Conservation (phyloP, 257 asterid genomes). For the Nicotiana tomentosiformis region DNA sequence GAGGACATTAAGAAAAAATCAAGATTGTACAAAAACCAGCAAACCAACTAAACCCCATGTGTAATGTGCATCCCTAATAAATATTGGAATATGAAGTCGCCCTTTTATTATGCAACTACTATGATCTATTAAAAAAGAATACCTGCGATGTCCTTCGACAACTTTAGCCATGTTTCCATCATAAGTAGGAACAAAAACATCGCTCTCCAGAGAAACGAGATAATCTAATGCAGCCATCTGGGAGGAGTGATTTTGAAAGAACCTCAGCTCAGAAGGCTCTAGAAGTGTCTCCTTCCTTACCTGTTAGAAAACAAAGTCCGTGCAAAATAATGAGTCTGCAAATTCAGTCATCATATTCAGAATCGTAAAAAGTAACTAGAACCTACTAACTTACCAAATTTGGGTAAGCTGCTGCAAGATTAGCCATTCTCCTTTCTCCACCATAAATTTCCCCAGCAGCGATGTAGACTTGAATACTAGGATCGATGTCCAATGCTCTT, state of each 20-base stretch:
- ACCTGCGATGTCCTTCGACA: slow-evolving; percentile 45
- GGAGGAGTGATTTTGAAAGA: slow-evolving; percentile 30
- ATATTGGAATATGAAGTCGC: neutral
- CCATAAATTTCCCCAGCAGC: slow-evolving; percentile 39
- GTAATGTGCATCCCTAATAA: neutral
- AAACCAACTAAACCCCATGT: neutral
- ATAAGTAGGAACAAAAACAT: slow-evolving; percentile 34
- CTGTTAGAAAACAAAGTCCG: slow-evolving; percentile 7
- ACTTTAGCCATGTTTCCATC: slow-evolving; percentile 43
- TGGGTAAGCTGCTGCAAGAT: slow-evolving; percentile 22
- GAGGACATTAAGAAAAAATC: neutral
- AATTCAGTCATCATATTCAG: neutral
- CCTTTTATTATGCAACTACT: neutral
- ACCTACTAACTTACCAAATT: slow-evolving; percentile 16
- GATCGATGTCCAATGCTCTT: slow-evolving; percentile 24
- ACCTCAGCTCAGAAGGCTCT: slow-evolving; percentile 22
- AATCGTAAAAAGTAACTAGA: neutral
- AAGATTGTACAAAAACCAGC: neutral
- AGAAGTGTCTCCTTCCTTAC: slow-evolving; percentile 29
- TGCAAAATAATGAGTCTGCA: neutral
- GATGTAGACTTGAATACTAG: slow-evolving; percentile 24
- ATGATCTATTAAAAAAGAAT: neutral
- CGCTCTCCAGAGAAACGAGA: slow-evolving; percentile 34
- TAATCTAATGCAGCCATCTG: slow-evolving; percentile 40
- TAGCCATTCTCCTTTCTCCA: slow-evolving; percentile 22